phyloP scores from a whole-genome alignment of 345 rosid genomes.

The Anacardium occidentale region DNA sequence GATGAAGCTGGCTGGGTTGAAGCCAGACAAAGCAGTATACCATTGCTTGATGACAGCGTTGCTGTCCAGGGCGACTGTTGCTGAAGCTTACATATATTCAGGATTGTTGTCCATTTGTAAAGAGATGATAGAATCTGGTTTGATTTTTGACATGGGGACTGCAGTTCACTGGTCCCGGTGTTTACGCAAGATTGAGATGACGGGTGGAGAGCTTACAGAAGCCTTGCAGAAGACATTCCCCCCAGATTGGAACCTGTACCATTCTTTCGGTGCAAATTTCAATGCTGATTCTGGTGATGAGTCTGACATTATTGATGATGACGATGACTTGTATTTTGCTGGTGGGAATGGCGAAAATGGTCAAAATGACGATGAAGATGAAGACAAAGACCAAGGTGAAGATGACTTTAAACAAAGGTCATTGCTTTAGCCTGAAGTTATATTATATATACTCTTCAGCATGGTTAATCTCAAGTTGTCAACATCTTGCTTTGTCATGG shows the following conservation, averaged over 20 bases:
- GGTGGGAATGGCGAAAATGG: slow-evolving; percentile 25
- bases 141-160: slow-evolving; percentile 90
- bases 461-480: background rate
- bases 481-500: background rate
- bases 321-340: slow-evolving; percentile 22
- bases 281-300: slow-evolving; percentile 40
- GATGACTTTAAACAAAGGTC: slow-evolving; percentile 17
- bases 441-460: too few species aligned
- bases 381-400: slow-evolving; percentile 23
- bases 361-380: slow-evolving; percentile 15
- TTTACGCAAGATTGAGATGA: slow-evolving; percentile 77
- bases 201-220: slow-evolving; percentile 89
- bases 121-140: slow-evolving; percentile 73
- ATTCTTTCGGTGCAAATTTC: slow-evolving; percentile 30
- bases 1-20: slow-evolving; percentile 71
- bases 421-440: background rate
- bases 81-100: slow-evolving; percentile 67
- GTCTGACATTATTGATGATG: slow-evolving; percentile 20
- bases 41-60: slow-evolving; percentile 89
- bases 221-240: slow-evolving; percentile 91
- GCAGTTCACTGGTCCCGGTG: slow-evolving; percentile 92
- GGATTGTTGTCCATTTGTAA: slow-evolving; percentile 57
- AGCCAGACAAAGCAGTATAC: slow-evolving; percentile 87
- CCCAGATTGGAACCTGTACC: slow-evolving; percentile 75
- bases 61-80: slow-evolving; percentile 73